Conservation (phyloP, 2,329 filamentous ascomycete species). For the Akanthomyces lecanii region DNA sequence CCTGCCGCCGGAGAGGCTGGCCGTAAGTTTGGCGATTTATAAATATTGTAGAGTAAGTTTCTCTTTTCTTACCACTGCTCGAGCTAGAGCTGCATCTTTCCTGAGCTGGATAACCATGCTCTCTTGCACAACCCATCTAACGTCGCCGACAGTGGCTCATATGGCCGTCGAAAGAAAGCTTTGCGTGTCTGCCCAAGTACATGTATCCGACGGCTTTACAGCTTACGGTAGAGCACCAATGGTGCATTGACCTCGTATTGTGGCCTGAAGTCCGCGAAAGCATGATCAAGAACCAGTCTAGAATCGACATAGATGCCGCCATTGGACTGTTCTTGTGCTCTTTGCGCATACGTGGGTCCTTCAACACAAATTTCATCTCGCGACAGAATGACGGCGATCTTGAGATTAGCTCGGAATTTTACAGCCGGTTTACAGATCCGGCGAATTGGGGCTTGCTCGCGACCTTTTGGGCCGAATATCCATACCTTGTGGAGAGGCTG, state of each 20-base stretch:
- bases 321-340: not conserved
- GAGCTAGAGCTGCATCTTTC: too few species aligned
- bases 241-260: conserved; percentile 1
- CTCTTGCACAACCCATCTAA: not conserved
- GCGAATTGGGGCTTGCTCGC: not conserved
- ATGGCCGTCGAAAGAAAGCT: not conserved
- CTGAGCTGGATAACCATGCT: not conserved
- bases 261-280: not conserved
- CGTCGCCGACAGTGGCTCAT: not conserved
- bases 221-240: conserved; percentile 4
- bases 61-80: not conserved
- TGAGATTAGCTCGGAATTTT: not conserved
- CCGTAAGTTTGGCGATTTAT: not conserved
- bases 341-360: not conserved
- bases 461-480: conserved; percentile 3
- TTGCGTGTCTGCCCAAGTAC: not conserved
- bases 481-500: not conserved
- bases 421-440: not conserved
- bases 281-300: conserved; percentile 1
- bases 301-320: not conserved
- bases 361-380: not conserved
- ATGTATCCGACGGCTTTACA: conserved; percentile 1
- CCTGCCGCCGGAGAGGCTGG: not conserved
- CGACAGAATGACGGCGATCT: not conserved
- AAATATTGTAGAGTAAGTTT: not conserved